Base-by-base conservation (phyloP, 768 basidiomycete genomes). In the Phanerochaete sordida region DNA sequence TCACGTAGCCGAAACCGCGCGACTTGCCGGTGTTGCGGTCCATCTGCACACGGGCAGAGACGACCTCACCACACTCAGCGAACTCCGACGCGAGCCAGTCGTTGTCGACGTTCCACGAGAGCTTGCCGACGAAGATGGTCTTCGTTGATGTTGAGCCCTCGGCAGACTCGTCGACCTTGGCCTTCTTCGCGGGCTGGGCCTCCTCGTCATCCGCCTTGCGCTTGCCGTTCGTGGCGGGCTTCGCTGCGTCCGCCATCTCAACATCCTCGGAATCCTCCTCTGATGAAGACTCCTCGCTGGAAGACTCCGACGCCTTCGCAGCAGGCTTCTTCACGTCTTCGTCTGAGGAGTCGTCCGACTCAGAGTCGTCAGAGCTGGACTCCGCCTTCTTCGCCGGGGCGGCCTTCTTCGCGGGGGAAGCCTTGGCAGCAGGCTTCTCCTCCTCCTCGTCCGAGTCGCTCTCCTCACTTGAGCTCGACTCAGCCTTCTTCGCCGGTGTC, bases 31-130 rank as follows among this genome's bases (percentile, higher is more conserved):
- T 84, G 64, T 86, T 85, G 60, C 90, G 88, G 66, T 93, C 91
- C 76, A 84, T 85, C 72, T 89, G 88, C 61, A 98, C 93, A n/a
- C 83, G 86, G 6, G 93, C 94, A n/a, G 85, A 86, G 62, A 86
- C 83, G 67, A 99, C 84, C 76, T 95, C 91, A 53, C 97, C 97
- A 67, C 87, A 95, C 56, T 81, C 79, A 31, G 88, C 85, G 65
- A 99, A 98, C 74, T 98, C 96, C 72, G 87, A 82, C 51, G 88
- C 85, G 62, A 98, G 86, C 81, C 93, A 91, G 74, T 98, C 96
- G 71, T 93, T 90, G 78, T 98, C 96, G 63, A 98, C 90, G 72
- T 91, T 92, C 95, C 95, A 99, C 13, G 93, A 95, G 47, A 99
- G 82, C 60, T 84, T 83, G 57, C 96, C 96, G 65, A 99, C 93